These are phyloP conservation scores for Wickerhamomyces pijperi DNA, from an alignment of 805 yeast species.

Conservation along the genomic window DNA sequence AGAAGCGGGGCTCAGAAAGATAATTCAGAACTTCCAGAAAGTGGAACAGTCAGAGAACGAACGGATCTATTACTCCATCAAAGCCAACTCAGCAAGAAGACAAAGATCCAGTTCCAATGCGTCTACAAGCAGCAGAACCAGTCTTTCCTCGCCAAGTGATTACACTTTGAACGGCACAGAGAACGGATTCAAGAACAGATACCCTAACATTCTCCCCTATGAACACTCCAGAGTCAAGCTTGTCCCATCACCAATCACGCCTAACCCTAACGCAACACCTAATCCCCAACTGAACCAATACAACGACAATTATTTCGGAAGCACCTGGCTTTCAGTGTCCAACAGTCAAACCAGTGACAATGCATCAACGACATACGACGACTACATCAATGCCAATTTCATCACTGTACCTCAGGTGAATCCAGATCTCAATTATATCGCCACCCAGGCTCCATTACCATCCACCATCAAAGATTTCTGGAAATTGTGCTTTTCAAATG, in stretches of 20 bases:
- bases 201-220: slow-evolving; percentile 71
- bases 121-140: background rate
- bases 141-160: background rate
- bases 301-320: background rate
- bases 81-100: too few species aligned
- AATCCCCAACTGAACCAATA: slow-evolving; percentile 1
- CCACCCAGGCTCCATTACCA: slow-evolving; percentile 80
- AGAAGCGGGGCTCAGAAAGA: background rate
- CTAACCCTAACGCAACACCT: background rate
- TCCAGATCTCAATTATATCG: slow-evolving; percentile 45
- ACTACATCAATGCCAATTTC: slow-evolving; percentile 52
- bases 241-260: slow-evolving; percentile 21
- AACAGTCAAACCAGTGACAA: background rate
- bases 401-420: slow-evolving; percentile 21
- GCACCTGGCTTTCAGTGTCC: too few species aligned
- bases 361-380: slow-evolving; percentile 3
- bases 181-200: slow-evolving; percentile 64
- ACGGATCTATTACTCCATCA: background rate
- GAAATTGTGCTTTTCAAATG: slow-evolving; percentile 59
- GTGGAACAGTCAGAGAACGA: background rate
- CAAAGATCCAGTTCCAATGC: background rate
- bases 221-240: slow-evolving; percentile 36
- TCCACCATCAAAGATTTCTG: slow-evolving; percentile 78
- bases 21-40: background rate
- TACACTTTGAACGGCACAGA: slow-evolving; percentile 36